Base-by-base conservation (phyloP, 306 rosid species). In the Quercus mongolica region DNA sequence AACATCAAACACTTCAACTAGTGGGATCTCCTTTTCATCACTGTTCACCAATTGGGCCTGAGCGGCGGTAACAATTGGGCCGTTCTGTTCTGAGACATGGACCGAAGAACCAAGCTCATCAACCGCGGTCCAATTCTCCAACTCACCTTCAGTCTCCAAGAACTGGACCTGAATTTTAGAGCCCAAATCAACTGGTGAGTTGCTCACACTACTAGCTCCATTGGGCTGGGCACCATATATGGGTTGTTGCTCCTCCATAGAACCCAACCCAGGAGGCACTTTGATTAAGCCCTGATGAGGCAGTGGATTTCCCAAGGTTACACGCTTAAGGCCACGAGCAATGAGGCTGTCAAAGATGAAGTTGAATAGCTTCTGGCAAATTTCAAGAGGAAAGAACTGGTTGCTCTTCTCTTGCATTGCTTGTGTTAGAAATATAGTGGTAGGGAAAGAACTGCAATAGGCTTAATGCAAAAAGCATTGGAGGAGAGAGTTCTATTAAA, bases 341-440 rank as follows among this genome's bases (percentile, higher is more conserved):
- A 80, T 52, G 62, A 73, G 70, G 56, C 9, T 77, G 79, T 80
- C 73, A 69, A 78, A 19, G 51, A 81, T 44, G 76, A 81, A 78
- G 83, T 70, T 56, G 63, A 85, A 55, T 28, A 81, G 75, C 76
- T 46, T 62, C 17, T 28, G 78, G 79, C 76, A 85, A 78, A 81
- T 74, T 72, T 74, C 74, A 8, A 71, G 71, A n/a, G 76, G 44
- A 13, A 54, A 55, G 3, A 74, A 51, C 4, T 30, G 33, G 23
- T 54, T 28, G 54, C 30, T 31, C 31, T 80, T 76, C 62, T 74
- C 78, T 46, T 20, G 78, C 88, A 81, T 76, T 11, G 73, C n/a
- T 54, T 38, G 51, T 35, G 52, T 31, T 1, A 35, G 52, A 67
- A 35, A 67, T 19, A 18, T 18, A 14, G 51, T 21, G 19, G 14